Evolutionary conservation across 345 rosid species (phyloP).

Genomic region (Laguncularia racemosa): DNA sequence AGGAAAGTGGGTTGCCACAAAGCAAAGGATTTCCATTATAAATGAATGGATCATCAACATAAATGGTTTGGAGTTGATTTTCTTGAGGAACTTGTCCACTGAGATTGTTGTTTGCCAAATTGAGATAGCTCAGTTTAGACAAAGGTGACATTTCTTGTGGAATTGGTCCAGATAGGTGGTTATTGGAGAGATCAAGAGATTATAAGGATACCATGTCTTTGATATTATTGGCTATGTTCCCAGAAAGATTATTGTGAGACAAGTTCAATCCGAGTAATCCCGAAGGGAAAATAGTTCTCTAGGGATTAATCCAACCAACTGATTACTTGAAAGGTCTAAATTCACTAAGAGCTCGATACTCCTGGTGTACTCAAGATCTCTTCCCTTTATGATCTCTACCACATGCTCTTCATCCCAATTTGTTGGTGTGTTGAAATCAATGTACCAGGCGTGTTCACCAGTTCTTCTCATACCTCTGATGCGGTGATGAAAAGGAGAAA

Average conservation of each 20-base stretch:
- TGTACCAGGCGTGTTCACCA: too few relatives aligned
- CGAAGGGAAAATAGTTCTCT: constrained; percentile 6
- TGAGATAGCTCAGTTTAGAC: constrained; percentile 9
- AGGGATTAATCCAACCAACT: constrained; percentile 17
- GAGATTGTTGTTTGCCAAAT: constrained; percentile 23
- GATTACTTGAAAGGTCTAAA: constrained; percentile 21
- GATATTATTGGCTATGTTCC: constrained; percentile 12
- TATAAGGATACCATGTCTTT: constrained; percentile 8
- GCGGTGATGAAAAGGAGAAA: constrained; percentile 6
- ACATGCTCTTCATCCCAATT: too few relatives aligned
- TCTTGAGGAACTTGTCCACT: constrained; percentile 15
- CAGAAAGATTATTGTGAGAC: constrained; percentile 15
- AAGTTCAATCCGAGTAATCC: constrained; percentile 15
- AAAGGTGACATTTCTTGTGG: constrained; percentile 10
- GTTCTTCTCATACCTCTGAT: background rate
- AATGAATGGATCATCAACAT: too few relatives aligned
- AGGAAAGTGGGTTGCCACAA: too few relatives aligned
- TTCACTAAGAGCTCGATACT: background rate
- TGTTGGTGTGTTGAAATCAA: too few relatives aligned
- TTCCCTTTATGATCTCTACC: constrained; percentile 6
- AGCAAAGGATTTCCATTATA: too few relatives aligned
- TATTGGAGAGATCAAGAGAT: constrained; percentile 20
- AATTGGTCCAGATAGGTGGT: constrained; percentile 13
- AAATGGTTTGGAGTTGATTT: background rate
- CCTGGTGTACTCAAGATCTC: background rate